A percentile compares a stretch with the other conserved stretches of the same genome.
Evolutionary conservation across 768 basidiomycete genomes (phyloP).

Genomic region (Glaciozyma martinii): DNA sequence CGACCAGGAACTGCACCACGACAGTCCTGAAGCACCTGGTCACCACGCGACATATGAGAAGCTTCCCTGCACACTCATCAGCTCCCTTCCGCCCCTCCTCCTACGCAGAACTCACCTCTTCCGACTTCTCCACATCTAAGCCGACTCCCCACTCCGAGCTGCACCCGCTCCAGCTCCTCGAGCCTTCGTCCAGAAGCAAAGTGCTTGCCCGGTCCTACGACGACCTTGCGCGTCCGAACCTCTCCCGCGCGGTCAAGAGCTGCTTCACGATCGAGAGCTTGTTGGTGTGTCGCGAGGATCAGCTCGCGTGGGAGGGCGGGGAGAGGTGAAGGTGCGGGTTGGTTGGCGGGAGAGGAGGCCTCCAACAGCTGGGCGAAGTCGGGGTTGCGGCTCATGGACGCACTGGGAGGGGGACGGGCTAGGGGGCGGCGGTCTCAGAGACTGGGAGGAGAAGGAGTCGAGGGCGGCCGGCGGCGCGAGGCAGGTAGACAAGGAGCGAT

Average conservation of each 20-base stretch:
- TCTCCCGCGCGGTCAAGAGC: not conserved
- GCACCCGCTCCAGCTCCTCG: not conserved
- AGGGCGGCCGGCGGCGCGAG: too few relatives aligned
- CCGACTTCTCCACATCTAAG: not conserved
- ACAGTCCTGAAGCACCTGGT: not conserved
- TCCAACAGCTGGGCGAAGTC: constrained; percentile 1
- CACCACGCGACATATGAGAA: constrained; percentile 7
- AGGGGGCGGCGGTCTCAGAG: too few relatives aligned
- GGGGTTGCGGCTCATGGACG: too few relatives aligned
- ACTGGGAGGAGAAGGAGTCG: too few relatives aligned
- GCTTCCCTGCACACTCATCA: not conserved
- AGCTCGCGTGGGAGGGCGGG: not conserved
- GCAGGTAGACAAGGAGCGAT: too few relatives aligned
- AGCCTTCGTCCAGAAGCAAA: not conserved
- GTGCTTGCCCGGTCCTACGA: not conserved
- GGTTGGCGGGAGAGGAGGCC: not conserved
- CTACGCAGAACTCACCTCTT: not conserved
- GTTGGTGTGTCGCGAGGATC: not conserved
- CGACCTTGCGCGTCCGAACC: constrained; percentile 1
- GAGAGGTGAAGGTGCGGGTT: not conserved
- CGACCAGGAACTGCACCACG: constrained; percentile 19
- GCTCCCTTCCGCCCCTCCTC: not conserved
- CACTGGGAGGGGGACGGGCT: too few relatives aligned
- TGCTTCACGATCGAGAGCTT: not conserved
- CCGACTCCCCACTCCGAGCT: not conserved